phyloP scores from a whole-genome alignment of 2,329 filamentous ascomycete genomes.

The Pyrenophora seminiperda region DNA sequence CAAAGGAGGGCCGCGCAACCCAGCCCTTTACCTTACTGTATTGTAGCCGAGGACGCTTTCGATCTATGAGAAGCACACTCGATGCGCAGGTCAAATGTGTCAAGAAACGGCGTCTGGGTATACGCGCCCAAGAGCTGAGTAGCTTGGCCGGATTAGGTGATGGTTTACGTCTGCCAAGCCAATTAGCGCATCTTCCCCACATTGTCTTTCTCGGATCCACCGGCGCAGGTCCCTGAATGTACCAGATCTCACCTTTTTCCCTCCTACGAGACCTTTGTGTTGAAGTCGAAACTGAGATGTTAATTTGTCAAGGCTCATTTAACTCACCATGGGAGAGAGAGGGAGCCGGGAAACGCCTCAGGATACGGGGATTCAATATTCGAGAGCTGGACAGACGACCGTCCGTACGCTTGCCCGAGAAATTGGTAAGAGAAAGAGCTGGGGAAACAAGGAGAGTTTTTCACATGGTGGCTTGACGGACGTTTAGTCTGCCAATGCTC shows the following conservation, averaged over 20 bases:
- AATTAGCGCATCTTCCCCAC: conserved; percentile 30
- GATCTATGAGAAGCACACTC: conserved; percentile 26
- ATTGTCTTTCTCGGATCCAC: conserved; percentile 32
- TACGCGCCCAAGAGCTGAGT: conserved; percentile 14
- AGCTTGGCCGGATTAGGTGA: conserved; percentile 24
- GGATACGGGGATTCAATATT: too few relatives aligned
- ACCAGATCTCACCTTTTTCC: conserved; percentile 23
- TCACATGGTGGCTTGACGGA: too few relatives aligned
- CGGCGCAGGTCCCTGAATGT: conserved; percentile 23
- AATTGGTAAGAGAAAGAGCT: conserved; percentile 3
- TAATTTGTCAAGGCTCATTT: background rate
- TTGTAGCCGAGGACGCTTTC: background rate
- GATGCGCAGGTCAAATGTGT: conserved; percentile 30
- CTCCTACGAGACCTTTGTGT: conserved; percentile 1
- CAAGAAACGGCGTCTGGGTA: conserved; percentile 16
- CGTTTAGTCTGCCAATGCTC: too few relatives aligned
- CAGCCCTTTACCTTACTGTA: conserved; percentile 3
- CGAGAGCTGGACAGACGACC: too few relatives aligned
- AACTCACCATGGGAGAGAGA: too few relatives aligned
- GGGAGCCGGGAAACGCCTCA: too few relatives aligned
- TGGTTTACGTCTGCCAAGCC: conserved; percentile 41
- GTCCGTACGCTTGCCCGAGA: too few relatives aligned
- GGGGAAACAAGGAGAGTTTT: background rate
- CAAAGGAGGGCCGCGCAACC: conserved; percentile 28
- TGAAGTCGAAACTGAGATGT: background rate